Conservation (phyloP, 148 eudicot genomes). For the Nepenthes gracilis region DNA sequence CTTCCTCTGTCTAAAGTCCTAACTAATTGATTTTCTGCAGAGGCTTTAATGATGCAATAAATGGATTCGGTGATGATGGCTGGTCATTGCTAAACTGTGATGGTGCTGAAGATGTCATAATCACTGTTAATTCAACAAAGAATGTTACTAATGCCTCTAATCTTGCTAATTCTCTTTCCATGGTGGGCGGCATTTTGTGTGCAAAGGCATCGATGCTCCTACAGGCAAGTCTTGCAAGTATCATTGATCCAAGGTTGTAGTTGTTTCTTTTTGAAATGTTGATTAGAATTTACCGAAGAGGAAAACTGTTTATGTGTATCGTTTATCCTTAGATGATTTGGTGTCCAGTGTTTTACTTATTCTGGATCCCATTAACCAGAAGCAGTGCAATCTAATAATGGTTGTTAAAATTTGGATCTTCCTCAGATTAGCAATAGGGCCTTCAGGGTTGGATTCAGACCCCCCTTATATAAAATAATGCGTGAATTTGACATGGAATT, state of each 20-base stretch:
- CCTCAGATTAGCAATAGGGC: too few species aligned
- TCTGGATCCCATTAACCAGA: too few species aligned
- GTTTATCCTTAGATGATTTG: too few species aligned
- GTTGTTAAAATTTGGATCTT: too few species aligned
- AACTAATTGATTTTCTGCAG: constrained; percentile 20
- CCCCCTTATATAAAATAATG: too few species aligned
- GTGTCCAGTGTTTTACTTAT: too few species aligned
- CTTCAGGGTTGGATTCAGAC: too few species aligned
- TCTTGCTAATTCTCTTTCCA: constrained; percentile 30
- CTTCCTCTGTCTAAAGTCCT: background rate
- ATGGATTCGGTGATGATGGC: constrained; percentile 88
- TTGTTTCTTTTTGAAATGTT: background rate
- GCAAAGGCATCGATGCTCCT: constrained; percentile 97
- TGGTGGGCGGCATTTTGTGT: constrained; percentile 78
- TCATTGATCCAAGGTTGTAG: background rate
- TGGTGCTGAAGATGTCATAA: constrained; percentile 70
- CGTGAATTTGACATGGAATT: too few species aligned
- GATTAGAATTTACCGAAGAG: background rate
- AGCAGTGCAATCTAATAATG: too few species aligned
- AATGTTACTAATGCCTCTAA: constrained; percentile 27
- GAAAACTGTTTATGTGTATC: background rate
- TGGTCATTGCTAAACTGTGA: constrained; percentile 78
- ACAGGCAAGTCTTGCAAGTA: constrained; percentile 33
- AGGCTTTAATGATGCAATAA: constrained; percentile 90
- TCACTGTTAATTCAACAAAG: constrained; percentile 65